Evolutionary conservation across 495 filamentous ascomycete species (phyloP), one percentile per base, ranked within the genome.

Genomic region (Choiromyces venosus): DNA sequence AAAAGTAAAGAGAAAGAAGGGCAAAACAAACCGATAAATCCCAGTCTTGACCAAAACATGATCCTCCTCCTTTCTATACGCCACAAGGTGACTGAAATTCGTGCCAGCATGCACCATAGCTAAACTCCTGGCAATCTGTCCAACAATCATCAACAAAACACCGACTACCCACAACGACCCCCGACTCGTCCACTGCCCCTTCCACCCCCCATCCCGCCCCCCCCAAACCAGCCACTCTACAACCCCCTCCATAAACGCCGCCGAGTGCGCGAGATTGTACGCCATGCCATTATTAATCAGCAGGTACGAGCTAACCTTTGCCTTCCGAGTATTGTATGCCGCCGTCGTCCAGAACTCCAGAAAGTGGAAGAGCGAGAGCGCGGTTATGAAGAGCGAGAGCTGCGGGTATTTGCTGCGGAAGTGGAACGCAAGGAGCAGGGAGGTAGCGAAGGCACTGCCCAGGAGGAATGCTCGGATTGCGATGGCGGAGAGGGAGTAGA

Each of bases 301-400:
- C 1, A 99, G 87, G 83, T 96, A 99, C 10, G 93, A 90, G 64
- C 73, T 73, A 25, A 92, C 83, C 8, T 86, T 85, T 8, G 93
- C 93, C n/a, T 86, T 83, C 44, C 84, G 82, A 0, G 93, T 92
- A 84, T 97, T 98, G 83, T 91, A 91, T 35, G 83, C 83, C 37
- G 95, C 95, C 0, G 94, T 97, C 67, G 88, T 90, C 85, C 87
- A 94, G 86, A 91, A 99, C 83, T 99, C 95, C 82, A 99, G 90
- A 84, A 96, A 96, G 83, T 99, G 95, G 87, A 97, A 97, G 70
- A 91, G 80, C 21, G 89, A 88, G 71, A 99, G 89, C 37, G 88
- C 82, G 66, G 86, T 83, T 79, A 93, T 76, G 84, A 99, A 97
- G 85, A 93, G 90, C 25, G 93, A 89, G 1, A 91, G 81, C 73